A percentile compares a stretch with the other conserved stretches of the same genome.
These are phyloP conservation scores for Ophiostoma novo-ulmi DNA, from an alignment of 2,329 filamentous ascomycete species.

Conservation along the genomic window DNA sequence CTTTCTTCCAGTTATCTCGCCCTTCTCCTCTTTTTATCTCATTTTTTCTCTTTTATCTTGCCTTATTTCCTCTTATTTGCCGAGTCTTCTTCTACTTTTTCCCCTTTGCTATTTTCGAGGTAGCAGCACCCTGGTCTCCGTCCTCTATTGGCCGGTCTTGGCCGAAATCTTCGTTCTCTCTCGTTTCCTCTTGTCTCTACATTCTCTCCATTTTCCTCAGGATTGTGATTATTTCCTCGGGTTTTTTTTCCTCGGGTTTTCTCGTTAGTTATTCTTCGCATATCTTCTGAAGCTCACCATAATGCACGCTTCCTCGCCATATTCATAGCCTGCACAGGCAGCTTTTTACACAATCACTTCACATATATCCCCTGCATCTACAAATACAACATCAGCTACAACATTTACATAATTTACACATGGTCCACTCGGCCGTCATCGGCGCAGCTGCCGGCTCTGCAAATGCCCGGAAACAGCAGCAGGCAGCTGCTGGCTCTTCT, in stretches of 20 bases:
- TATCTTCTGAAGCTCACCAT: neutral
- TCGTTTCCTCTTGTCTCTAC: neutral
- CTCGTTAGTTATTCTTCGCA: neutral
- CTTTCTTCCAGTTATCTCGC: slow-evolving; percentile 7
- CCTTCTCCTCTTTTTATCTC: slow-evolving; percentile 8
- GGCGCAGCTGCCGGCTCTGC: slow-evolving; percentile 24
- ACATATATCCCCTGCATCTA: neutral
- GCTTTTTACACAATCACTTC: neutral
- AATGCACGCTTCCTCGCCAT: slow-evolving; percentile 1
- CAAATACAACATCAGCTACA: neutral
- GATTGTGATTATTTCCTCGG: neutral
- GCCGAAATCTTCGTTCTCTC: slow-evolving; percentile 7
- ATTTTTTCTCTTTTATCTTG: neutral
- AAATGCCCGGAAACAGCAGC: neutral
- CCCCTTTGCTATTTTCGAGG: slow-evolving; percentile 1
- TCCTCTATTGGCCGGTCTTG: neutral
- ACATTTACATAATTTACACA: slow-evolving; percentile 14
- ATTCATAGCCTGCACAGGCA: neutral
- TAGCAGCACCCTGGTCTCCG: neutral
- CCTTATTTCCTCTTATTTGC: neutral
- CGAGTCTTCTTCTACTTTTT: slow-evolving; percentile 11
- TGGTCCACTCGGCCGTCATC: slow-evolving; percentile 28
- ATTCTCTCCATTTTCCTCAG: neutral
- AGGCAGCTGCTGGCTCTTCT: neutral
- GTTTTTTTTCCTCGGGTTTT: neutral